Conservation (phyloP, 768 basidiomycete species). For the Boletus subcaerulescens region DNA sequence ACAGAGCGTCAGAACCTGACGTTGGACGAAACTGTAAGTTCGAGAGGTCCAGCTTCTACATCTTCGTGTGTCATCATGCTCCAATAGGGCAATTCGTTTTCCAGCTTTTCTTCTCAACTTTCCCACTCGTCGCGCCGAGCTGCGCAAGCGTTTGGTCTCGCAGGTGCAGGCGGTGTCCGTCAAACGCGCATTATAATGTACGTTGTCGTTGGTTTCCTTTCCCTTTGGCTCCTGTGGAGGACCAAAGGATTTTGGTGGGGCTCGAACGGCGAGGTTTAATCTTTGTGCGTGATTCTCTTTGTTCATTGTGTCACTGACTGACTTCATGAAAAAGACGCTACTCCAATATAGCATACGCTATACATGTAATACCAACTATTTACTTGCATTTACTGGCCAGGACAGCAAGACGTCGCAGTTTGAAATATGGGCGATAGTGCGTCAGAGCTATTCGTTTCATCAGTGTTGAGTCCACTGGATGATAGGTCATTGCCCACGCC, state of each 20-base stretch:
- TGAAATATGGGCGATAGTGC: not conserved
- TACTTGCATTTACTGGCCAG: not conserved
- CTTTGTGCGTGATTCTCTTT: slow-evolving; percentile 13
- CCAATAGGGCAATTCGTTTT: slow-evolving; percentile 61
- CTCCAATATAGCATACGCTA: not conserved
- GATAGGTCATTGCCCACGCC: too few relatives aligned
- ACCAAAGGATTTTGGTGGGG: slow-evolving; percentile 48
- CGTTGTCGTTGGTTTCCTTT: slow-evolving; percentile 52
- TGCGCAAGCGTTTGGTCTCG: slow-evolving; percentile 68
- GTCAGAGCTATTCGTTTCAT: not conserved
- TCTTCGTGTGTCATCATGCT: not conserved
- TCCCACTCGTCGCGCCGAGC: slow-evolving; percentile 67
- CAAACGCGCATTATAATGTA: slow-evolving; percentile 66
- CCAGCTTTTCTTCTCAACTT: slow-evolving; percentile 59
- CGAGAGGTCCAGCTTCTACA: not conserved
- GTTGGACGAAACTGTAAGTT: slow-evolving; percentile 70
- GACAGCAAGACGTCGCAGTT: not conserved
- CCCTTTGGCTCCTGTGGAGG: slow-evolving; percentile 55
- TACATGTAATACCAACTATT: slow-evolving; percentile 5
- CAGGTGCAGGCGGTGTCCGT: slow-evolving; percentile 58
- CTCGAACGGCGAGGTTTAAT: slow-evolving; percentile 17
- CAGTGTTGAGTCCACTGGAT: not conserved
- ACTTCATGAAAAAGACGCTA: not conserved
- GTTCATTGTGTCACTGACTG: not conserved
- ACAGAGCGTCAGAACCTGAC: slow-evolving; percentile 79